These are phyloP conservation scores for Paramecium caudatum DNA, from an alignment of 73 alveolate genomes.

Conservation along the genomic window DNA sequence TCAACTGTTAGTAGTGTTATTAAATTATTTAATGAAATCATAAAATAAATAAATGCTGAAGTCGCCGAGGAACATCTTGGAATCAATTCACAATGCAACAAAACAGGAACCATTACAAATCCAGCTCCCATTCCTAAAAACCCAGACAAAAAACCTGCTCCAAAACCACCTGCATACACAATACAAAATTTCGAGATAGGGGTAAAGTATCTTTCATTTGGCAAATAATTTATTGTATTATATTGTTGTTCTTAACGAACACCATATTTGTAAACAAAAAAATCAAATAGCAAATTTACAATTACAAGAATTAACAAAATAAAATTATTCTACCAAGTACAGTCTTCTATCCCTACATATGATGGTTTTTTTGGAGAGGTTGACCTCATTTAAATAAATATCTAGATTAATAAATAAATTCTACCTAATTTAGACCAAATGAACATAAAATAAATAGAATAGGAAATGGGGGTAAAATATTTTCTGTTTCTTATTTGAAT, in stretches of 20 bases:
- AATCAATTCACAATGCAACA: constrained; percentile 1
- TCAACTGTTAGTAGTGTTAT: neutral
- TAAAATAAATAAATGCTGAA: constrained; percentile 63
- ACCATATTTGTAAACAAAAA: neutral
- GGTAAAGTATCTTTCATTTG: constrained; percentile 59
- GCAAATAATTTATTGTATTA: neutral
- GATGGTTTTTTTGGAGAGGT: neutral
- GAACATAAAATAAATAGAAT: constrained; percentile 18
- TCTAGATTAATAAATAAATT: neutral
- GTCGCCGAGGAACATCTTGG: constrained; percentile 67
- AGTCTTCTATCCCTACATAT: constrained; percentile 15
- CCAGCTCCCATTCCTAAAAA: constrained; percentile 68
- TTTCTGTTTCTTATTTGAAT: constrained; percentile 12
- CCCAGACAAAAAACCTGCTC: constrained; percentile 62
- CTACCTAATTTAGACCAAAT: constrained; percentile 53
- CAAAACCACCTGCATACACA: constrained; percentile 50
- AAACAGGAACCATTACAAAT: constrained; percentile 48
- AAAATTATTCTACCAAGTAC: constrained; percentile 46
- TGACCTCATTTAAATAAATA: constrained; percentile 45
- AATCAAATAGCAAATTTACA: neutral
- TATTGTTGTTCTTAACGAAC: neutral
- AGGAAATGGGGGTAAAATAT: constrained; percentile 29
- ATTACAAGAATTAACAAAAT: neutral
- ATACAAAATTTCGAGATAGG: constrained; percentile 3
- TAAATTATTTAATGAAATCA: constrained; percentile 71